These are phyloP conservation scores for Fusarium denticulatum DNA, from an alignment of 2,329 filamentous ascomycete species.

Conservation along the genomic window DNA sequence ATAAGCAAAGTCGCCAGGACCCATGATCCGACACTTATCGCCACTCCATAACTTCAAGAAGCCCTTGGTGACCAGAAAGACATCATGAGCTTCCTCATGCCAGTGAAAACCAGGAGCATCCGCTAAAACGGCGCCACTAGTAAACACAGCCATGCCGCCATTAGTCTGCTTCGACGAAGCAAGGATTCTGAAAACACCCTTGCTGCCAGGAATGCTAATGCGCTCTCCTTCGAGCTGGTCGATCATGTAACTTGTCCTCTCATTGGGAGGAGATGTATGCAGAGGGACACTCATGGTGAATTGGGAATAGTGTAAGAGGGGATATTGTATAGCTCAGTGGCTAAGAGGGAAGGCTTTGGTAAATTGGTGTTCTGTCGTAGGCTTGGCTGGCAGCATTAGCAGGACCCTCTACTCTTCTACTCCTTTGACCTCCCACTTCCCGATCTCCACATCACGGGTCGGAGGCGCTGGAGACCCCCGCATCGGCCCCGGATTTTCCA, in stretches of 20 bases:
- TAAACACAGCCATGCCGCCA: slow-evolving; percentile 61
- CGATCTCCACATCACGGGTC: neutral
- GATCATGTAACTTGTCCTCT: slow-evolving; percentile 55
- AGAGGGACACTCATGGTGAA: slow-evolving; percentile 47
- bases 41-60: slow-evolving; percentile 66
- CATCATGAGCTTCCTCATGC: slow-evolving; percentile 65
- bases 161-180: slow-evolving; percentile 62
- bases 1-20: slow-evolving; percentile 66
- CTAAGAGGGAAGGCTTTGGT: too few species aligned
- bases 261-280: slow-evolving; percentile 48
- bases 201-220: slow-evolving; percentile 62
- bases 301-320: neutral
- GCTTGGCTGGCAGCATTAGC: neutral
- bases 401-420: neutral
- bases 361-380: neutral
- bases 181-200: slow-evolving; percentile 60
- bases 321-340: neutral
- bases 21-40: slow-evolving; percentile 63
- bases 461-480: neutral
- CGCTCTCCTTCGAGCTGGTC: slow-evolving; percentile 61
- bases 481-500: neutral
- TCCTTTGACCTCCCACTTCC: neutral
- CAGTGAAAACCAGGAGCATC: slow-evolving; percentile 65
- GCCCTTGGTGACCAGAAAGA: slow-evolving; percentile 66
- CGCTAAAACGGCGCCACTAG: slow-evolving; percentile 57